These are phyloP conservation scores for Tagetes patula DNA, from an alignment of 129 eudicot species.

Conservation along the genomic window DNA sequence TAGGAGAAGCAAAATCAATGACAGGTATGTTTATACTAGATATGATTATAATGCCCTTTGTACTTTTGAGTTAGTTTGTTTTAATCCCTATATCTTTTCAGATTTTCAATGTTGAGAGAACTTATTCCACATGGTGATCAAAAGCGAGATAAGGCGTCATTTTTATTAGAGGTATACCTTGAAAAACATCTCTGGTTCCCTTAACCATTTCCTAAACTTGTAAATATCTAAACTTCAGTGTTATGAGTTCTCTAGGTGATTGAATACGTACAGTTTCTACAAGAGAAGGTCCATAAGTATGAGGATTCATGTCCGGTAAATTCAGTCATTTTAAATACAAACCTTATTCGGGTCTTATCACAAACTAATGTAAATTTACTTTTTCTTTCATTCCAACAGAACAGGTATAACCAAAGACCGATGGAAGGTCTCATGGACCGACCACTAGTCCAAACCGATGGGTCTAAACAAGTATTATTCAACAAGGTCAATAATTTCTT, in stretches of 20 bases:
- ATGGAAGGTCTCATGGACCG: slow-evolving; percentile 50
- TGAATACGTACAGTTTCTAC: slow-evolving; percentile 80
- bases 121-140: slow-evolving; percentile 88
- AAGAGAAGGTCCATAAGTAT: slow-evolving; percentile 78
- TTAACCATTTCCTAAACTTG: neutral
- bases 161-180: slow-evolving; percentile 66
- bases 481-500: slow-evolving; percentile 35
- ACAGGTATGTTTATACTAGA: slow-evolving; percentile 57
- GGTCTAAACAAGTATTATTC: slow-evolving; percentile 41
- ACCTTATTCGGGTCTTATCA: neutral
- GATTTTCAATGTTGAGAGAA: slow-evolving; percentile 84
- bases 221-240: neutral
- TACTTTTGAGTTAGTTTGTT: neutral
- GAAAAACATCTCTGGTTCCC: neutral
- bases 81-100: slow-evolving; percentile 30
- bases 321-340: neutral
- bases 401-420: slow-evolving; percentile 35
- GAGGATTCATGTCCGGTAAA: slow-evolving; percentile 85
- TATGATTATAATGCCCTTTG: neutral
- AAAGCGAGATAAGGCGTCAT: slow-evolving; percentile 96
- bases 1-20: slow-evolving; percentile 95
- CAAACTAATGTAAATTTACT: neutral
- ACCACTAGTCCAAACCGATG: slow-evolving; percentile 40
- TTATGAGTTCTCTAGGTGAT: slow-evolving; percentile 56
- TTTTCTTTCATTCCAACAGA: slow-evolving; percentile 29